phyloP scores from a whole-genome alignment of 768 basidiomycete genomes.

The Phylloporus rhodoxanthus region DNA sequence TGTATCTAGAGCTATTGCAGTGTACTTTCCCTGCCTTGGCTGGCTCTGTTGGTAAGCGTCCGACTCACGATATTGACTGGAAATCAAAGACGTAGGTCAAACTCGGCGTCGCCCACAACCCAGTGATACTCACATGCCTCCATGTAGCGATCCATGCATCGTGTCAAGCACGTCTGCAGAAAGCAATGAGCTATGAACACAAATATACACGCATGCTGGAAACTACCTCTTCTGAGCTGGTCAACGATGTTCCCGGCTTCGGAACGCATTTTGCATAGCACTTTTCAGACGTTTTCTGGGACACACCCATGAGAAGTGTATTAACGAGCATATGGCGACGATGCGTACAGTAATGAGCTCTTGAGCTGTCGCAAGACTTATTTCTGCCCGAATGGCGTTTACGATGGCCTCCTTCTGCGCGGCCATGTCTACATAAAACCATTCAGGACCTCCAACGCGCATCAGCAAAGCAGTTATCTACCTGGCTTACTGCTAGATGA shows the following conservation, averaged over 20 bases:
- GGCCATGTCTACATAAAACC: conserved; percentile 28
- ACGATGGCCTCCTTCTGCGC: conserved; percentile 45
- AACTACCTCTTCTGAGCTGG: conserved; percentile 65
- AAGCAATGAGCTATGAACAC: neutral
- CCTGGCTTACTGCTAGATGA: conserved; percentile 29
- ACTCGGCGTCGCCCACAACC: neutral
- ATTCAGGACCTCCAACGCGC: neutral
- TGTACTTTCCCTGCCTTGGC: conserved; percentile 20
- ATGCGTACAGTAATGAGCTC: conserved; percentile 66
- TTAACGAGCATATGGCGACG: neutral
- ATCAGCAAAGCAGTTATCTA: neutral
- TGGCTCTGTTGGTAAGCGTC: conserved; percentile 56
- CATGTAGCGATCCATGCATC: conserved; percentile 78
- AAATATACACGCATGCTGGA: neutral
- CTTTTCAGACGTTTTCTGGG: conserved; percentile 71
- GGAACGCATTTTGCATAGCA: conserved; percentile 74
- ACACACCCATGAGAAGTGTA: neutral
- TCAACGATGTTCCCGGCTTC: conserved; percentile 66
- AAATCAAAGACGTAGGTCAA: conserved; percentile 2
- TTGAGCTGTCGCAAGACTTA: conserved; percentile 70
- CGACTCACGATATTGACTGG: conserved; percentile 77
- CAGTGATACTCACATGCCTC: conserved; percentile 63
- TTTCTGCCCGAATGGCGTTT: conserved; percentile 60
- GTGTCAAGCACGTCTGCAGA: conserved; percentile 61
- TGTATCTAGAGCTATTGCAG: conserved; percentile 3